Conservation (phyloP, 2,329 filamentous ascomycete species). For the Simplicillium aogashimaense region DNA sequence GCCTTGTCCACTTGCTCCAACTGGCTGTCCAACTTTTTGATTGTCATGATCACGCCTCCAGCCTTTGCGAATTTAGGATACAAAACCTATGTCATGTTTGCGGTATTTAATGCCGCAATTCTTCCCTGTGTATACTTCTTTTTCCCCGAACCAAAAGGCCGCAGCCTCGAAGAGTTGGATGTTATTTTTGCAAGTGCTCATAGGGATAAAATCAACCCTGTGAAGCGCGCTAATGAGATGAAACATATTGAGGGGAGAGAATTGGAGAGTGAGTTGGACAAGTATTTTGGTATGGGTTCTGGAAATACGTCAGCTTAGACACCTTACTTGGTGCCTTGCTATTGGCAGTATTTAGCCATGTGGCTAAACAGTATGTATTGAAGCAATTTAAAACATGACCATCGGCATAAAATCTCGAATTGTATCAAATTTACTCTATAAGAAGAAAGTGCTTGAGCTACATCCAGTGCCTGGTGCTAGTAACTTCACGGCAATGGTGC, state of each 20-base stretch:
- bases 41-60: slow-evolving; percentile 56
- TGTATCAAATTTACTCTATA: no score
- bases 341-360: no score
- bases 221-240: slow-evolving; percentile 17
- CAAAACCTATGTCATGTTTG: slow-evolving; percentile 42
- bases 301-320: no score
- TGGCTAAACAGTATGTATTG: no score
- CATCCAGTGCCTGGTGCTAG: slow-evolving; percentile 2
- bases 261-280: slow-evolving; percentile 16
- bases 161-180: slow-evolving; percentile 60
- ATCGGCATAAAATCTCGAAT: no score
- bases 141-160: slow-evolving; percentile 42
- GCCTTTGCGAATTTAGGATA: slow-evolving; percentile 44
- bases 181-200: slow-evolving; percentile 32
- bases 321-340: no score
- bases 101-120: slow-evolving; percentile 37
- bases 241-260: slow-evolving; percentile 13
- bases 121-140: slow-evolving; percentile 39
- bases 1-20: slow-evolving; percentile 52
- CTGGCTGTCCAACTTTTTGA: slow-evolving; percentile 54
- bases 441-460: no score
- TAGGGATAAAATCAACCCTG: slow-evolving; percentile 14
- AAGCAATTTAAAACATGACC: no score
- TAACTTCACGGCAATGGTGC: no score
- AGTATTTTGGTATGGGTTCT: slow-evolving; percentile 13